Evolutionary conservation across 129 eudicot genomes (phyloP).

Genomic region (Artemisia annua): DNA sequence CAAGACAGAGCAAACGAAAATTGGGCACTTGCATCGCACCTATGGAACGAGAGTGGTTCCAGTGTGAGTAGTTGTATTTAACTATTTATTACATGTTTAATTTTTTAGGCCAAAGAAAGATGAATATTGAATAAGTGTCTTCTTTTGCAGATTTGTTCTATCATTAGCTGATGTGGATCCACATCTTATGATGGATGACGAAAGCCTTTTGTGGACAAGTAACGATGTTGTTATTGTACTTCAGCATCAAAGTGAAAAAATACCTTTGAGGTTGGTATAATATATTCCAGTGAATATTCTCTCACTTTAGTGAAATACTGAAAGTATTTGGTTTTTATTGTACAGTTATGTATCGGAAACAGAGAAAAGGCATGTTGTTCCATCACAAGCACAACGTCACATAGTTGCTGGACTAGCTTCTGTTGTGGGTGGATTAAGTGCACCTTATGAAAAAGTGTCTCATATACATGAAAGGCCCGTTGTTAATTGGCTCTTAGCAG

Average conservation of each 20-base stretch:
- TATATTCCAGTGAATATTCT: constrained; percentile 12
- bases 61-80: constrained; percentile 64
- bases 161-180: constrained; percentile 98
- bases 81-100: constrained; percentile 11
- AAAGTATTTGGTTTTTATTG: constrained; percentile 9
- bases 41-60: constrained; percentile 99
- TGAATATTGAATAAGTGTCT: constrained; percentile 19
- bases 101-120: constrained; percentile 22
- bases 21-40: constrained; percentile 83
- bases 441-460: constrained; percentile 95
- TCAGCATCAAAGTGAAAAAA: constrained; percentile 81
- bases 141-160: constrained; percentile 77
- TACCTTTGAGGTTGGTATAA: constrained; percentile 71
- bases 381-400: constrained; percentile 90
- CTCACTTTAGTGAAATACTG: neutral
- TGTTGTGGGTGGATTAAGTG: constrained; percentile 94
- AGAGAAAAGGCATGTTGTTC: constrained; percentile 84
- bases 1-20: constrained; percentile 52
- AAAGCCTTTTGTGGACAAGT: constrained; percentile 96
- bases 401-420: constrained; percentile 93
- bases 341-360: constrained; percentile 90
- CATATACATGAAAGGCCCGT: constrained; percentile 92
- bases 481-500: constrained; percentile 96
- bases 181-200: constrained; percentile 98
- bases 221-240: constrained; percentile 97